Conservation (phyloP, 202 grass and related monocot genomes). For the Setaria italica region DNA sequence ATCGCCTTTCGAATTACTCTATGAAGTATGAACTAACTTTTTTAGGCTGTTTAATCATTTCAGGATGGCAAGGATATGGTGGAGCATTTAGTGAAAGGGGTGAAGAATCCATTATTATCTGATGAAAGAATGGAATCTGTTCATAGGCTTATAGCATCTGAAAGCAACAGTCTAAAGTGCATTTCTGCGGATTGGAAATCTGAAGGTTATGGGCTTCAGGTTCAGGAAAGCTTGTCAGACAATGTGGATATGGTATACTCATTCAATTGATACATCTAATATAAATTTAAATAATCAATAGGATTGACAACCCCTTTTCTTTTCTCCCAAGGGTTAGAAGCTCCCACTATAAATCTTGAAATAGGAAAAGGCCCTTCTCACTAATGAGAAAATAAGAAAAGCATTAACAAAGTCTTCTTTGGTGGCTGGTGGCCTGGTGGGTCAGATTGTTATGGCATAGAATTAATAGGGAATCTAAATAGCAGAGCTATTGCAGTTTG, state of each 20-base stretch:
- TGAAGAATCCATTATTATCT: conserved; percentile 29
- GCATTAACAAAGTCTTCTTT: not conserved
- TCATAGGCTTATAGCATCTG: conserved; percentile 17
- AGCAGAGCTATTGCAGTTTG: not conserved
- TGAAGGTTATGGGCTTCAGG: conserved; percentile 25
- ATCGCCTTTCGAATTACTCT: not conserved
- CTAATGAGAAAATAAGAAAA: not conserved
- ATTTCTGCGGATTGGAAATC: not conserved
- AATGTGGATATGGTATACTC: conserved; percentile 35
- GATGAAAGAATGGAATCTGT: conserved; percentile 39
- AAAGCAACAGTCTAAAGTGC: conserved; percentile 11
- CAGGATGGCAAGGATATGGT: conserved; percentile 42
- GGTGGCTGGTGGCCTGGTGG: no score
- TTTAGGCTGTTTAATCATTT: not conserved
- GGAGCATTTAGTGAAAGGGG: conserved; percentile 35
- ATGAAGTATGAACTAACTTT: conserved; percentile 23
- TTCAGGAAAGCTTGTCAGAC: conserved; percentile 12
- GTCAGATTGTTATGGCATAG: not conserved
- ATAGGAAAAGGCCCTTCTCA: not conserved
- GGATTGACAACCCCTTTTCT: not conserved
- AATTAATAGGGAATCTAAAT: not conserved
- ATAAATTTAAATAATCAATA: not conserved
- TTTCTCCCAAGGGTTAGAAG: not conserved
- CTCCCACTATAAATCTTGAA: not conserved
- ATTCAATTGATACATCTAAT: not conserved